Evolutionary conservation across 2,329 filamentous ascomycete genomes (phyloP).

Genomic region (Talaromyces islandicus): DNA sequence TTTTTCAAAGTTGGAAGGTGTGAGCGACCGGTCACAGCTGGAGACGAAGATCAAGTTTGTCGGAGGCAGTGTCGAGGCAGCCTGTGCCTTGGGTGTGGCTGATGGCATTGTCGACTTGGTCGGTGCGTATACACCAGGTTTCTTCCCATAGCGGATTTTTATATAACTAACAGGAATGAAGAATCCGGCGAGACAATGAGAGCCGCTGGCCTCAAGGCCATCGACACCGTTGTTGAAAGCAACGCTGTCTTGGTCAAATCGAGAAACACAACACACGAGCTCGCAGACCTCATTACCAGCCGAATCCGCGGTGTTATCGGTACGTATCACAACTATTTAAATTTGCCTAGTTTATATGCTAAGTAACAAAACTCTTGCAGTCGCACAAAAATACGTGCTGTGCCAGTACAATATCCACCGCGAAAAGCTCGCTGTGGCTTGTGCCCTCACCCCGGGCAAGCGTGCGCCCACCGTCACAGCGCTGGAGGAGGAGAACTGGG

Average conservation of each 20-base stretch:
- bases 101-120: constrained; percentile 97
- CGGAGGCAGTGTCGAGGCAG: constrained; percentile 93
- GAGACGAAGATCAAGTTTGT: constrained; percentile 79
- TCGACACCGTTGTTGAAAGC: constrained; percentile 85
- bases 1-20: constrained; percentile 69
- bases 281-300: constrained; percentile 77
- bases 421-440: constrained; percentile 58
- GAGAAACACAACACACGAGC: constrained; percentile 69
- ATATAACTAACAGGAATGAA: constrained; percentile 27
- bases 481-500: constrained; percentile 84
- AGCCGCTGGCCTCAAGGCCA: constrained; percentile 86
- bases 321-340: constrained; percentile 29
- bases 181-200: constrained; percentile 99
- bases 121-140: constrained; percentile 53
- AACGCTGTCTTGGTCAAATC: constrained; percentile 91
- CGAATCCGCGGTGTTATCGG: constrained; percentile 90
- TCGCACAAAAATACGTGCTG: constrained; percentile 85
- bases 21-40: constrained; percentile 13
- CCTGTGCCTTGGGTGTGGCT: constrained; percentile 89
- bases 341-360: neutral
- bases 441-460: constrained; percentile 82
- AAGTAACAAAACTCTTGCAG: constrained; percentile 26
- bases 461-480: constrained; percentile 87
- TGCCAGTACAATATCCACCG: constrained; percentile 95
- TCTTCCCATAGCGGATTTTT: neutral